Evolutionary conservation across 805 yeast species (phyloP).

Genomic region (Monosporozyma aerobia): DNA sequence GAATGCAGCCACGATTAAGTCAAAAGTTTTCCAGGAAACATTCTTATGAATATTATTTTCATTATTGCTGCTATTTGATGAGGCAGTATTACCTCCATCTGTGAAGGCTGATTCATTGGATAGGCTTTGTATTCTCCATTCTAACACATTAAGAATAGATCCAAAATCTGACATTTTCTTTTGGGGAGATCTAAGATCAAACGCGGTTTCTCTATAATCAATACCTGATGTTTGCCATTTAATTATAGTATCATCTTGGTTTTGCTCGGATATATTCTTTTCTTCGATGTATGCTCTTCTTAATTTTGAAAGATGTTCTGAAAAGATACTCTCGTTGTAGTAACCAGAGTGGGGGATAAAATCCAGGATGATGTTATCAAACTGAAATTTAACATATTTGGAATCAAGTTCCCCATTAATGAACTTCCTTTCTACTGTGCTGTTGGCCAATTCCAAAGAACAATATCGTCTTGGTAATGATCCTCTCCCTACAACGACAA

Average conservation of each 20-base stretch:
- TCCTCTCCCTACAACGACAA: constrained; percentile 69
- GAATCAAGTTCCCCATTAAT: constrained; percentile 73
- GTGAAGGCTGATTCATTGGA: constrained; percentile 75
- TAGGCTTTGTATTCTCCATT: constrained; percentile 64
- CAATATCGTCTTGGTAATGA: constrained; percentile 67
- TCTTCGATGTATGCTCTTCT: constrained; percentile 52
- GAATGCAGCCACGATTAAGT: constrained; percentile 64
- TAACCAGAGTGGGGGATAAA: constrained; percentile 28
- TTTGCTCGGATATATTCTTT: constrained; percentile 10
- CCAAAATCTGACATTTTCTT: constrained; percentile 66
- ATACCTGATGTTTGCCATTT: constrained; percentile 67
- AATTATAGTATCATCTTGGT: neutral
- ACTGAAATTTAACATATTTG: constrained; percentile 63
- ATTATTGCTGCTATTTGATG: constrained; percentile 19
- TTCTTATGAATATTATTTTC: constrained; percentile 42
- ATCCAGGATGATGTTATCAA: constrained; percentile 29
- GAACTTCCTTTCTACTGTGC: constrained; percentile 70
- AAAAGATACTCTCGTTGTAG: constrained; percentile 29
- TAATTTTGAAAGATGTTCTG: constrained; percentile 51
- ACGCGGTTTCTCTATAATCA: constrained; percentile 63
- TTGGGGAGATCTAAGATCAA: constrained; percentile 63
- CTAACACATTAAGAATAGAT: constrained; percentile 62
- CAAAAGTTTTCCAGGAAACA: constrained; percentile 75
- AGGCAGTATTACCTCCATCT: constrained; percentile 28
- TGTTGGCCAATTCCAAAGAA: constrained; percentile 86